Evolutionary conservation across 164 flowering plant species (phyloP), one percentile per base, ranked within the genome.

Genomic region (Tetrastigma voinierianum): DNA sequence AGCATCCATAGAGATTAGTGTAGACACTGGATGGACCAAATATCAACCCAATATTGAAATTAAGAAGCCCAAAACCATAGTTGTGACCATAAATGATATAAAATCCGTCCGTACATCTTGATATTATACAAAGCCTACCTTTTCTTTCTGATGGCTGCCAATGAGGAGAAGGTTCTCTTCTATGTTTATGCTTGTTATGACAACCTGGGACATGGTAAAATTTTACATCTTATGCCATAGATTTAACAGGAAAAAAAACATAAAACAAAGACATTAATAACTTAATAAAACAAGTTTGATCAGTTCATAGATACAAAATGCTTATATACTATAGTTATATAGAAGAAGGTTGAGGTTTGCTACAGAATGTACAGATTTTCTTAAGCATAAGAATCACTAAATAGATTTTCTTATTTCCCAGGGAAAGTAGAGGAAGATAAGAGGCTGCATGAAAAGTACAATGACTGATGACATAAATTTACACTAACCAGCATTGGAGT

Each of bases 71-170:
- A 19, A 52, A 12, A 6, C 11, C 25, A 65, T 2, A 16, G 5
- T 16, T 19, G 3, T 15, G 23, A 20, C 14, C 57, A 2, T 1
- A 55, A 55, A 55, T 55, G 47, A 24, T 48, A 5, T 16, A 46
- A 57, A 43, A 1, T 19, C 52, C 17, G 53, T 32, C 40, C 3
- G 40, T 7, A 32, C 40, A 32, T 32, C 40, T 32, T 32, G 6
- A 43, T 19, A 61, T n/a, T 23, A 12, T 20, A 20, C 62, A 64
- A 32, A 20, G 10, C 69, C 7, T 40, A 89, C 95, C 87, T 87
- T 82, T 57, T 77, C 83, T 74, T 85, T 86, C 68, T 75, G 81
- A 78, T 87, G 86, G 68, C 95, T 89, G 57, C 95, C 91, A 69
- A 89, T 85, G 53, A 89, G 85, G n/a, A 84, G 75, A 68, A 89